Evolutionary conservation across 805 yeast species (phyloP).

Genomic region (Schwanniomyces sp.): DNA sequence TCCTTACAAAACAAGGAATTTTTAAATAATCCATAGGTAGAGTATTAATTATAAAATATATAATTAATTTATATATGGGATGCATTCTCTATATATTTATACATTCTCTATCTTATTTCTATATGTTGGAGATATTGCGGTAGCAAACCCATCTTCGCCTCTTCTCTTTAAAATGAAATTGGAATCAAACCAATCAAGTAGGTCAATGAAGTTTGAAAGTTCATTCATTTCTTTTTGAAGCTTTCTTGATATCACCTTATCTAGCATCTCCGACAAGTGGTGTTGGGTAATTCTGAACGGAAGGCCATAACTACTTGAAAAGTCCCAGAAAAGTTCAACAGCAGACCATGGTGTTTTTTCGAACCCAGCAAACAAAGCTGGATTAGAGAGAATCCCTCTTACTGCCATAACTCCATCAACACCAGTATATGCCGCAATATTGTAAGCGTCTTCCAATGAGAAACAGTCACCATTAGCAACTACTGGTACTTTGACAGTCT

Average conservation of each 20-base stretch:
- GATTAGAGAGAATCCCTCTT: slow-evolving; percentile 82
- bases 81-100: slow-evolving; percentile 5
- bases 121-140: slow-evolving; percentile 37
- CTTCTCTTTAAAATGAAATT: slow-evolving; percentile 64
- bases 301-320: slow-evolving; percentile 74
- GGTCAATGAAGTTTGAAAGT: slow-evolving; percentile 53
- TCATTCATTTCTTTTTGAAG: slow-evolving; percentile 59
- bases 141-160: slow-evolving; percentile 71
- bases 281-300: slow-evolving; percentile 86
- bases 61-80: slow-evolving; percentile 7
- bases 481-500: slow-evolving; percentile 65
- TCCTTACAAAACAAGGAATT: slow-evolving; percentile 68
- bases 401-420: slow-evolving; percentile 97
- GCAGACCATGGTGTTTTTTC: slow-evolving; percentile 86
- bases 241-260: slow-evolving; percentile 39
- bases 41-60: background rate
- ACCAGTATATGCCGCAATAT: slow-evolving; percentile 64
- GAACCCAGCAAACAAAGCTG: slow-evolving; percentile 81
- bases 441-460: slow-evolving; percentile 57
- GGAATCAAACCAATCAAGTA: slow-evolving; percentile 81
- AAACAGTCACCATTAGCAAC: slow-evolving; percentile 99
- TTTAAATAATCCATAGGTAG: slow-evolving; percentile 8
- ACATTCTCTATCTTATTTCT: slow-evolving; percentile 6
- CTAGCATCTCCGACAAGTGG: slow-evolving; percentile 86
- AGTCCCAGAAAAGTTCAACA: slow-evolving; percentile 79